A percentile compares a stretch with the other conserved stretches of the same genome.
phyloP scores from a whole-genome alignment of 208 protist species.

The Vickermania ingenoplastis region DNA sequence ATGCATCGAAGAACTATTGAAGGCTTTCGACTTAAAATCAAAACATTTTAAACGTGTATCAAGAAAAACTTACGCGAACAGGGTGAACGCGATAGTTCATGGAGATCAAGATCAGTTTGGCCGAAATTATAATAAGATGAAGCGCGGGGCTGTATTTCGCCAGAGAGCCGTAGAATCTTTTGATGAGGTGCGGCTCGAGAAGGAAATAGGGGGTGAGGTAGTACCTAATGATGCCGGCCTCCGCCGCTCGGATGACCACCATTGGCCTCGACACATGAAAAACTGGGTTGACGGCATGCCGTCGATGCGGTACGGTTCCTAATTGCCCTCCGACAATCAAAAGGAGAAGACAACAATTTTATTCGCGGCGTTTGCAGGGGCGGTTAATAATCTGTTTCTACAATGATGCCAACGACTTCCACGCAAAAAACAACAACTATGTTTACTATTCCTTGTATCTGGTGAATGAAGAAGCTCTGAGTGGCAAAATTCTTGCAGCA shows the following conservation, averaged over 20 bases:
- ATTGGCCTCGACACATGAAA: constrained; percentile 34
- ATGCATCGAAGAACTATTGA: constrained; percentile 48
- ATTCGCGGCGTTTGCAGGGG: no score
- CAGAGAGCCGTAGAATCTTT: constrained; percentile 56
- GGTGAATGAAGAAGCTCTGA: no score
- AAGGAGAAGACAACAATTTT: no score
- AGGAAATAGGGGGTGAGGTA: constrained; percentile 68
- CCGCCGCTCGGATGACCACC: constrained; percentile 24
- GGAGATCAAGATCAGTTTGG: constrained; percentile 84
- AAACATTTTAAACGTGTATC: constrained; percentile 76
- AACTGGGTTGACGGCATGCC: constrained; percentile 48
- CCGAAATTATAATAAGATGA: constrained; percentile 57
- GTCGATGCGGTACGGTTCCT: constrained; percentile 28
- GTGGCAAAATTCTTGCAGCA: no score
- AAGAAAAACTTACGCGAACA: constrained; percentile 72
- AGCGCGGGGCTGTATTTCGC: constrained; percentile 27
- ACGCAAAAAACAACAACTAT: no score
- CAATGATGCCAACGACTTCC: no score
- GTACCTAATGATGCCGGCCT: constrained; percentile 28
- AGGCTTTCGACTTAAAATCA: constrained; percentile 22
- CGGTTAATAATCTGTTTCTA: no score
- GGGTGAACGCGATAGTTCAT: constrained; percentile 78
- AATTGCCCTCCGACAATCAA: no score
- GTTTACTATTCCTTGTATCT: no score
- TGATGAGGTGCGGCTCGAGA: constrained; percentile 61